Evolutionary conservation across 345 rosid genomes (phyloP), one percentile per base, ranked within the genome.

Genomic region (Anastatica hierochuntica): DNA sequence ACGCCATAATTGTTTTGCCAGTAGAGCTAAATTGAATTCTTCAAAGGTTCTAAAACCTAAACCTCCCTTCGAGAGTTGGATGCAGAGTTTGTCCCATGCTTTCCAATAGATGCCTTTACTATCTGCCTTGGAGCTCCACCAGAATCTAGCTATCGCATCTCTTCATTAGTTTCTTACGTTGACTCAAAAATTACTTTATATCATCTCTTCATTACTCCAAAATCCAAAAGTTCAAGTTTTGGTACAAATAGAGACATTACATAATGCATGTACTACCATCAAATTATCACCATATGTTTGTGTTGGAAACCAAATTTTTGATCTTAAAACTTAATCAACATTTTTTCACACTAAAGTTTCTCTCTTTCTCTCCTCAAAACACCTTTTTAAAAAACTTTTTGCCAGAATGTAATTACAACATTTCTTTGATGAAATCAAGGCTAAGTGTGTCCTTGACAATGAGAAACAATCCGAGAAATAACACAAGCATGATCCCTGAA

Each of bases 371-470:
- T 47, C 48, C 43, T 34, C 39, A 56, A 40, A 48, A 16, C 52
- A 64, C 57, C 14, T 11, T 11, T 37, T 53, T n/a, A n/a, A n/a
- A n/a, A n/a, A n/a, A n/a, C 13, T 20, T 36, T 37, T 11, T 12
- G 31, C 49, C 41, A 39, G 12, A 9, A 54, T 23, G 54, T 20
- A 41, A 67, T 76, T 78, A 90, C 77, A 90, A 68, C 82, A 84
- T 43, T 54, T 79, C 90, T 73, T 65, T 81, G 63, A 87, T 66
- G 77, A 90, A 79, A 37, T 82, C 92, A 46, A 90, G 96, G 71
- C 84, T 87, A 49, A 90, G 77, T 14, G 96, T 87, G 49, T 90
- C 98, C n/a, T 83, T 81, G 35, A 87, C 72, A 1, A 90, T 77
- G 43, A 90, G 98, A 69, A 84, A 84, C 56, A 90, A 58, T 23